Conservation (phyloP, 1,139 yeast genomes). For the Blastobotrys arbuscula region DNA sequence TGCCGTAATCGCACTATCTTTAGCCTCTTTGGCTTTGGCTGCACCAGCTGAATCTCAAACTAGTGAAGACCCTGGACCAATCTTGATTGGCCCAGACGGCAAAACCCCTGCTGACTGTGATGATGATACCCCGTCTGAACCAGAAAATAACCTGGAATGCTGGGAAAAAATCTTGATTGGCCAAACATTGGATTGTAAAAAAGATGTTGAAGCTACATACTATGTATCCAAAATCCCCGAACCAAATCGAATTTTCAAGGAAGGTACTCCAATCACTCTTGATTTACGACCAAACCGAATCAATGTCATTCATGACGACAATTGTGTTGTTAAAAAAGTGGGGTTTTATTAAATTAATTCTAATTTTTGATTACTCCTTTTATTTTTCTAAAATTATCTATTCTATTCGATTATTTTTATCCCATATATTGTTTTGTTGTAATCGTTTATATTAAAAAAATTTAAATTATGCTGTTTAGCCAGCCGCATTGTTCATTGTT, state of each 20-base stretch:
- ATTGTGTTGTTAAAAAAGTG: background rate
- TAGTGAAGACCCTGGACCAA: too few species aligned
- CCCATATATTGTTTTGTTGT: too few species aligned
- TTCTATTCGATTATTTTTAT: too few species aligned
- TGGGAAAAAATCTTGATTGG: background rate
- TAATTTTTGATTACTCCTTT: too few species aligned
- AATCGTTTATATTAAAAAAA: too few species aligned
- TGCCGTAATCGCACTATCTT: background rate
- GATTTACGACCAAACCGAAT: slow-evolving; percentile 11
- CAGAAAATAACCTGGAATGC: background rate
- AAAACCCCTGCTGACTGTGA: too few species aligned
- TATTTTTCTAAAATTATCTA: too few species aligned
- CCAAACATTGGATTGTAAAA: background rate
- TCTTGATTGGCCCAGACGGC: too few species aligned
- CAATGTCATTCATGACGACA: slow-evolving; percentile 8
- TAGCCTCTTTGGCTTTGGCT: background rate
- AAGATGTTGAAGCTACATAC: background rate
- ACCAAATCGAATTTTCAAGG: slow-evolving; percentile 10
- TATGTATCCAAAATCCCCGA: slow-evolving; percentile 9
- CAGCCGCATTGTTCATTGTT: too few species aligned
- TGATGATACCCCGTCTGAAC: too few species aligned
- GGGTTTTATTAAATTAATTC: too few species aligned
- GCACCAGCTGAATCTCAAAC: background rate
- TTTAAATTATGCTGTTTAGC: too few species aligned
- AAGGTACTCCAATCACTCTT: slow-evolving; percentile 10